Percentiles rank a stretch among this genome's conserved stretches.
Conservation (phyloP, 2,329 filamentous ascomycete genomes). For the Macrophomina phaseolina region DNA sequence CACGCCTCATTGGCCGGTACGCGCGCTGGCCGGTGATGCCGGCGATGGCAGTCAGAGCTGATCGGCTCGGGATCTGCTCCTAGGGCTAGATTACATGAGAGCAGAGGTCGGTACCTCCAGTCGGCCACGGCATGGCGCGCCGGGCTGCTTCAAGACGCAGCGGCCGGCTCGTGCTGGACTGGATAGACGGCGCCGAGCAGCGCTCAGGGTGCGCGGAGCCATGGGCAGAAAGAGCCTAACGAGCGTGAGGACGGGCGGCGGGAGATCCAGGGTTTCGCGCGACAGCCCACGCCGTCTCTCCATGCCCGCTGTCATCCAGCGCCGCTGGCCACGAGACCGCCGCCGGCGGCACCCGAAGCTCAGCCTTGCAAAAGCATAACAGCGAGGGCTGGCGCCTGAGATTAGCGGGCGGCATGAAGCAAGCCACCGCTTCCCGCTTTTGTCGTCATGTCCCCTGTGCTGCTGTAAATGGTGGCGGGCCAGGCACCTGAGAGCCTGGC, state of each 20-base stretch:
- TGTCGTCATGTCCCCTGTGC: conserved; percentile 6
- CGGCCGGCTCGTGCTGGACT: conserved; percentile 13
- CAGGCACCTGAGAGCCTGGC: background rate
- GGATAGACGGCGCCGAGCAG: background rate
- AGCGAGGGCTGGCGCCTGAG: conserved; percentile 21
- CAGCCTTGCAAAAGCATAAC: conserved; percentile 11
- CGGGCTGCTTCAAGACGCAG: conserved; percentile 12
- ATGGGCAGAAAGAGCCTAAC: background rate
- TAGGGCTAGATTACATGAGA: conserved; percentile 36
- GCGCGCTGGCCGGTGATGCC: conserved; percentile 18
- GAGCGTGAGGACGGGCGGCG: conserved; percentile 1
- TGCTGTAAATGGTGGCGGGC: background rate
- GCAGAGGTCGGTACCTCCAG: conserved; percentile 28
- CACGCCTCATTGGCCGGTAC: conserved; percentile 24
- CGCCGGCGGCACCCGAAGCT: background rate
- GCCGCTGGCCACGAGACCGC: conserved; percentile 8
- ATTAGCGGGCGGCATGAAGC: conserved; percentile 20
- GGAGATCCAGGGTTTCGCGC: conserved; percentile 11
- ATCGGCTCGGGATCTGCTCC: conserved; percentile 34
- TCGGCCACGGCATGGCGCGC: conserved; percentile 22
- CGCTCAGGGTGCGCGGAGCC: conserved; percentile 16
- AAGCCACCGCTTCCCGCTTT: conserved; percentile 15
- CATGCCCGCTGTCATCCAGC: background rate
- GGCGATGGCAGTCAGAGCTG: conserved; percentile 24
- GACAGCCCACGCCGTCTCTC: background rate